Evolutionary conservation across 2,329 filamentous ascomycete genomes (phyloP).

Genomic region (Colletotrichum magnum): DNA sequence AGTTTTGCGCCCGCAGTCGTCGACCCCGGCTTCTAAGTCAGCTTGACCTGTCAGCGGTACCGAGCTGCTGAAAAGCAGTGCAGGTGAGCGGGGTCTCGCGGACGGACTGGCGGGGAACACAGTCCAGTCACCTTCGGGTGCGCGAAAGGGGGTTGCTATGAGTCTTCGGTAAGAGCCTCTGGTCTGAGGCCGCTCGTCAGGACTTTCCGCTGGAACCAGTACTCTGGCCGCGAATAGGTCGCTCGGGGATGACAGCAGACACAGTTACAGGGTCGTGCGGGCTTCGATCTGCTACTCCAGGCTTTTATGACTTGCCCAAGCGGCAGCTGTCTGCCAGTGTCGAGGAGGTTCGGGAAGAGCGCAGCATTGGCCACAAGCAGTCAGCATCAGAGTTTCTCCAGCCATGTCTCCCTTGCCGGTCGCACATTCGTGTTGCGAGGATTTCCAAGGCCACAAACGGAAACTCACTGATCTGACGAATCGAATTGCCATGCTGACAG

Average conservation of each 20-base stretch:
- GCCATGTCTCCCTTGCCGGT: constrained; percentile 23
- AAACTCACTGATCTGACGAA: constrained; percentile 57
- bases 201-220: constrained; percentile 73
- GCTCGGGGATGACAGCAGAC: constrained; percentile 52
- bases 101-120: constrained; percentile 66
- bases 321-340: constrained; percentile 20
- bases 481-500: constrained; percentile 54
- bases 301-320: constrained; percentile 10
- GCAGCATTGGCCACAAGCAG: constrained; percentile 63
- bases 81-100: constrained; percentile 48
- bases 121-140: constrained; percentile 71
- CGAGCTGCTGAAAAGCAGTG: constrained; percentile 67
- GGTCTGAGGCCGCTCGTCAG: constrained; percentile 82
- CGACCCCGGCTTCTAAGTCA: constrained; percentile 76
- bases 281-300: constrained; percentile 17
- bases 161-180: constrained; percentile 84
- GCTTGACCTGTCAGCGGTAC: constrained; percentile 47
- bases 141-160: constrained; percentile 77
- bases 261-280: constrained; percentile 45
- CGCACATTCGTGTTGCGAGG: constrained; percentile 51
- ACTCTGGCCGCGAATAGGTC: constrained; percentile 64
- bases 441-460: constrained; percentile 60
- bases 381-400: constrained; percentile 51
- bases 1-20: constrained; percentile 83
- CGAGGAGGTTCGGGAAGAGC: constrained; percentile 57